A percentile compares a stretch with the other conserved stretches of the same genome.
These are phyloP conservation scores for Schwanniomyces occidentalis DNA, from an alignment of 805 yeast species.

Conservation along the genomic window DNA sequence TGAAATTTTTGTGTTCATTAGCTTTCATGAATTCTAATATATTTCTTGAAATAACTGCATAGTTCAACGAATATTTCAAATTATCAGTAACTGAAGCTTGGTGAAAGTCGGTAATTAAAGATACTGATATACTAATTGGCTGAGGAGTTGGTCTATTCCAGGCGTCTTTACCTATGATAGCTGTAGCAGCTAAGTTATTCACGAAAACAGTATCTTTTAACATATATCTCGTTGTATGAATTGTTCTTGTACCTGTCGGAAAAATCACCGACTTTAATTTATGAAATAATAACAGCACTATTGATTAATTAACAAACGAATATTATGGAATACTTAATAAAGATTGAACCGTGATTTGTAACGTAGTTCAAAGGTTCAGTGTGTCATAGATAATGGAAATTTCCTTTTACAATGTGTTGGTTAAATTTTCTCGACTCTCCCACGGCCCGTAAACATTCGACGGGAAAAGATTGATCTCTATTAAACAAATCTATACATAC, in stretches of 20 bases:
- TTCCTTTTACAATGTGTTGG: too few relatives aligned
- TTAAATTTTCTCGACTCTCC: too few relatives aligned
- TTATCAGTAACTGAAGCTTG: constrained; percentile 82
- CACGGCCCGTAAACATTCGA: too few relatives aligned
- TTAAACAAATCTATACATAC: too few relatives aligned
- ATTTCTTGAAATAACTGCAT: constrained; percentile 77
- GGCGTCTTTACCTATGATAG: constrained; percentile 70
- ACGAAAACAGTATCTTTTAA: constrained; percentile 45
- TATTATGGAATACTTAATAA: too few relatives aligned
- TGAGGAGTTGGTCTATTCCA: constrained; percentile 72
- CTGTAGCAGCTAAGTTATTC: constrained; percentile 57
- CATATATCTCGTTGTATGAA: constrained; percentile 16
- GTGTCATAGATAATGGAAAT: too few relatives aligned
- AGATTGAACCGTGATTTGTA: too few relatives aligned
- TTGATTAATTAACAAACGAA: too few relatives aligned
- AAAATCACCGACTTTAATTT: constrained; percentile 12
- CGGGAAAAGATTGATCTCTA: too few relatives aligned
- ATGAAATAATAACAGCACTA: constrained; percentile 6
- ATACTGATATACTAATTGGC: constrained; percentile 60
- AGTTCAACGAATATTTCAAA: constrained; percentile 78
- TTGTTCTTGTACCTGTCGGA: constrained; percentile 13
- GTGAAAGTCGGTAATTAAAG: constrained; percentile 64
- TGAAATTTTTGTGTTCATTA: constrained; percentile 40
- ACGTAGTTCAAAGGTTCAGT: too few relatives aligned
- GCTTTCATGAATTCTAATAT: constrained; percentile 53